Conservation (phyloP, 192 early-diverging fungal species). For the Gonapodya sp. region DNA sequence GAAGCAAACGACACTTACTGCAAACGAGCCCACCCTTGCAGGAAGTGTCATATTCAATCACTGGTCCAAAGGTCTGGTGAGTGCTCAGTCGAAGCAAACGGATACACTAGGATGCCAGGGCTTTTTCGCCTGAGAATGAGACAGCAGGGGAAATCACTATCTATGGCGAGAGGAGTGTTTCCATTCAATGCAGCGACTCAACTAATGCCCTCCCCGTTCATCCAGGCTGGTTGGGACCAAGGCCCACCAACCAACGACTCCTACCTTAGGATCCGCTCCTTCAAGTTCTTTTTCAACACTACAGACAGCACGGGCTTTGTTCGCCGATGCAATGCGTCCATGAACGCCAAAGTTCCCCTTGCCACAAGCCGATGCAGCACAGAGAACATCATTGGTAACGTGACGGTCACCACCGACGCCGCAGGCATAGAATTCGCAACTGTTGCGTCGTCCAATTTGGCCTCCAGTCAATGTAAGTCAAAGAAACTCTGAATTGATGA, state of each 20-base stretch:
- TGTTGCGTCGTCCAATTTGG: too few relatives aligned
- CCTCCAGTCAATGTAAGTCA: too few relatives aligned
- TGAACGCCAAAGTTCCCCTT: not conserved
- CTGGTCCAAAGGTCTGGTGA: not conserved
- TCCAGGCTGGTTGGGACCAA: not conserved
- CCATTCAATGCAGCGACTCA: not conserved
- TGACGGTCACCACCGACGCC: not conserved
- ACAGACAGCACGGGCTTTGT: not conserved
- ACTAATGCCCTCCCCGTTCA: not conserved
- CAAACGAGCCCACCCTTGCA: not conserved
- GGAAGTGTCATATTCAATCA: not conserved
- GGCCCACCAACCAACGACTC: slow-evolving; percentile 1
- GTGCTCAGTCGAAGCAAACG: not conserved
- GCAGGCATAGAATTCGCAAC: not conserved
- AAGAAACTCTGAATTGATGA: too few relatives aligned
- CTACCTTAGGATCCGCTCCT: not conserved
- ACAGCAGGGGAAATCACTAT: too few relatives aligned
- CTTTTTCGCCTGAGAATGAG: not conserved
- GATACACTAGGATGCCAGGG: not conserved
- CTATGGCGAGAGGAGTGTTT: too few relatives aligned
- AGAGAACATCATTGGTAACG: not conserved
- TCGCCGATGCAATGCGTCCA: not conserved
- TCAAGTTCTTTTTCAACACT: not conserved
- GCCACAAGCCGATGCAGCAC: not conserved
- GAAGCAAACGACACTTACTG: not conserved